Evolutionary conservation across 768 basidiomycete genomes (phyloP).

Genomic region (Mycena capillaripes): DNA sequence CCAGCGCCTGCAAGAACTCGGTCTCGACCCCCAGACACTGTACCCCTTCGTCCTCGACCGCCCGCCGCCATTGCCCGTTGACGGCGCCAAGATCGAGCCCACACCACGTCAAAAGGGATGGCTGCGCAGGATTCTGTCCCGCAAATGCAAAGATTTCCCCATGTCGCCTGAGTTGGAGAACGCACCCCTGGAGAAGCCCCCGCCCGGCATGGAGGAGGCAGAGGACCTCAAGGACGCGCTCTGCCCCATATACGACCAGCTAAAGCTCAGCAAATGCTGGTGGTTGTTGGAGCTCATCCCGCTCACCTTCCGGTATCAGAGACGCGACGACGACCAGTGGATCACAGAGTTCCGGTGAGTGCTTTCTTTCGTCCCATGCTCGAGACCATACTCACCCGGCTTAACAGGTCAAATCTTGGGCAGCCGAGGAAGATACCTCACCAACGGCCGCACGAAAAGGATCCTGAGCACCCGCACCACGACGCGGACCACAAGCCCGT

Average conservation of each 20-base stretch:
- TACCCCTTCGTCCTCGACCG: constrained; percentile 56
- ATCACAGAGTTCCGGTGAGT: constrained; percentile 50
- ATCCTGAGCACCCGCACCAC: neutral
- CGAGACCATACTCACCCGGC: neutral
- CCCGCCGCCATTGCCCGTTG: constrained; percentile 50
- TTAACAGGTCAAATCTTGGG: constrained; percentile 53
- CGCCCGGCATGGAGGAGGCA: constrained; percentile 63
- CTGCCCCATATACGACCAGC: constrained; percentile 71
- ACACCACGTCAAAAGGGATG: constrained; percentile 7
- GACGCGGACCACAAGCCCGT: neutral
- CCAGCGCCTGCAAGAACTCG: constrained; percentile 59
- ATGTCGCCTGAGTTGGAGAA: constrained; percentile 29
- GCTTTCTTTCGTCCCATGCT: neutral
- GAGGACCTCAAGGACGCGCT: constrained; percentile 75
- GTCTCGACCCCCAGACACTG: constrained; percentile 63
- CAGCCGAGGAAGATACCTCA: constrained; percentile 55
- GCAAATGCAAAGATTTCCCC: constrained; percentile 1
- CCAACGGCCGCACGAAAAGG: constrained; percentile 49
- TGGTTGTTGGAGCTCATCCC: constrained; percentile 79
- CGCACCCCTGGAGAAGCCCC: neutral
- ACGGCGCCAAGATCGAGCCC: constrained; percentile 11
- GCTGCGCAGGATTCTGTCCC: constrained; percentile 15
- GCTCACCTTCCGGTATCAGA: constrained; percentile 55
- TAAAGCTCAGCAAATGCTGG: constrained; percentile 63
- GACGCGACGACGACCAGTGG: constrained; percentile 54